Percentiles rank a stretch among this genome's conserved stretches.
Conservation (phyloP, 306 rosid species). For the Fragaria iinumae region DNA sequence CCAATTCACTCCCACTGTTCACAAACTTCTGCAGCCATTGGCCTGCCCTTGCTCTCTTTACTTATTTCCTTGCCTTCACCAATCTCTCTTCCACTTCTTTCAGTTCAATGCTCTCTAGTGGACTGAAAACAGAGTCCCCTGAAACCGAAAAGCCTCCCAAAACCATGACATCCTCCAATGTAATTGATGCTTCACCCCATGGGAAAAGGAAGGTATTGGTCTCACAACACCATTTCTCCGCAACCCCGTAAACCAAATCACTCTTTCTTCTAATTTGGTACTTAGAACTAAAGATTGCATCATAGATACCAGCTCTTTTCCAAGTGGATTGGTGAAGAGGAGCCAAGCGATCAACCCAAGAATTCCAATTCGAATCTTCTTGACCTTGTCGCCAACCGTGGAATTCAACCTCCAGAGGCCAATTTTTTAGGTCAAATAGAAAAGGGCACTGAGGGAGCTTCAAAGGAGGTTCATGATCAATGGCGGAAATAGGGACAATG, state of each 20-base stretch:
- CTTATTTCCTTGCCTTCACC: background rate
- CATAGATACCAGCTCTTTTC: conserved; percentile 42
- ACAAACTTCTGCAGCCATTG: conserved; percentile 29
- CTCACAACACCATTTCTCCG: conserved; percentile 37
- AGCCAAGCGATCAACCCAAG: conserved; percentile 25
- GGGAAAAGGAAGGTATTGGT: conserved; percentile 43
- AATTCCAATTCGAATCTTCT: conserved; percentile 22
- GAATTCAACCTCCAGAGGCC: conserved; percentile 2
- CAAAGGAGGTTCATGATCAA: background rate
- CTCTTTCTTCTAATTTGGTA: background rate
- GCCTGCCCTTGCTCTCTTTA: background rate
- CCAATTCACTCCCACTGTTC: conserved; percentile 34
- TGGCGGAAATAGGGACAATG: background rate
- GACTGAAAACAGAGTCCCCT: conserved; percentile 8
- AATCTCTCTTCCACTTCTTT: background rate
- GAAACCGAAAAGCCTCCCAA: conserved; percentile 18
- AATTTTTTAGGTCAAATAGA: background rate
- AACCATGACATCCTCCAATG: conserved; percentile 48
- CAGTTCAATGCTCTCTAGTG: background rate
- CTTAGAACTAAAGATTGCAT: conserved; percentile 38
- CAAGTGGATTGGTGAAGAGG: conserved; percentile 43
- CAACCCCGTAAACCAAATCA: conserved; percentile 24
- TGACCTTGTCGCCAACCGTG: background rate
- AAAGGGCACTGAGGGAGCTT: conserved; percentile 3
- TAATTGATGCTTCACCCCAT: conserved; percentile 51